These are phyloP conservation scores for Umbelopsis sp. DNA, from an alignment of 192 early-diverging fungal genomes.

Conservation along the genomic window DNA sequence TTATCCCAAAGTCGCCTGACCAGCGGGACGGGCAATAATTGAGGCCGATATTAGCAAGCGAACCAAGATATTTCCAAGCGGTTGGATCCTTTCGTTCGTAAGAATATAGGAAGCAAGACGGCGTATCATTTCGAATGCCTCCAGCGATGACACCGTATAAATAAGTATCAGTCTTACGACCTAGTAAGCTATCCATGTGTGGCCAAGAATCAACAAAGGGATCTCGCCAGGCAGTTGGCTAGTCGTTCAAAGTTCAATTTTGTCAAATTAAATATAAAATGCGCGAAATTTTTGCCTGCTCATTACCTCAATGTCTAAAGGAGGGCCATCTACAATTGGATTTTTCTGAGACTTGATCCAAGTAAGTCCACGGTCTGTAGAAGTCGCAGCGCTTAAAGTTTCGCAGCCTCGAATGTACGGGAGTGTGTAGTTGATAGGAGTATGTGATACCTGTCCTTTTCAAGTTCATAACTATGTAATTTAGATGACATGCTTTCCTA, in stretches of 20 bases:
- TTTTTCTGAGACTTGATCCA: slow-evolving; percentile 1
- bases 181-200: slow-evolving; percentile 16
- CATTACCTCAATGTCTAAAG: neutral
- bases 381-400: slow-evolving; percentile 7
- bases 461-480: neutral
- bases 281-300: neutral
- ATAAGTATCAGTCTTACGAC: neutral
- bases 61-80: slow-evolving; percentile 5
- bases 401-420: slow-evolving; percentile 19
- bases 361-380: slow-evolving; percentile 22
- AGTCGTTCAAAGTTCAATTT: neutral
- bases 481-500: neutral
- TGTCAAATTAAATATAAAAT: neutral
- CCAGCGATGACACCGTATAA: slow-evolving; percentile 14
- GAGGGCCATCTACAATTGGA: slow-evolving; percentile 2
- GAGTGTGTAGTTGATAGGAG: neutral
- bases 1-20: slow-evolving; percentile 19
- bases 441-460: slow-evolving; percentile 8
- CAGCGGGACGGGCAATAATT: neutral
- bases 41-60: neutral
- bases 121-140: neutral
- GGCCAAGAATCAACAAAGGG: slow-evolving; percentile 18
- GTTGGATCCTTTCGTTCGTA: neutral
- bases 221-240: slow-evolving; percentile 21
- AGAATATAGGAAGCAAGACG: neutral